These are phyloP conservation scores for Mollisia scopiformis DNA, from an alignment of 2,329 filamentous ascomycete species.

Conservation along the genomic window DNA sequence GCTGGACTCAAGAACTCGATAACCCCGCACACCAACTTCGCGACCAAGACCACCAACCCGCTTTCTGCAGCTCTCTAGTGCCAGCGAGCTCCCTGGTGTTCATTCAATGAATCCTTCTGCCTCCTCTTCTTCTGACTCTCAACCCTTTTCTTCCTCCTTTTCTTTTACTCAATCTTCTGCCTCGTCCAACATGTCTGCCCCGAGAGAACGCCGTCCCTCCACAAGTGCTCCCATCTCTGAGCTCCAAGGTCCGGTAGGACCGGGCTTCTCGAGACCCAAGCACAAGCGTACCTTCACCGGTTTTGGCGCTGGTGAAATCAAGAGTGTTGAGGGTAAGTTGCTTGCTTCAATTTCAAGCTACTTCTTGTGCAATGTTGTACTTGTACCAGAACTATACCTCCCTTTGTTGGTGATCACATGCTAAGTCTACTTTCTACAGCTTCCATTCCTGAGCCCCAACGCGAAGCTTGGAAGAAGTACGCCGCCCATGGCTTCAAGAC, in stretches of 20 bases:
- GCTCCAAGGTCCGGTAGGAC: conserved; percentile 83
- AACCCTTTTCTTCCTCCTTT: conserved; percentile 3
- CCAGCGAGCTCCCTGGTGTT: not conserved
- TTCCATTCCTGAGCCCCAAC: conserved; percentile 85
- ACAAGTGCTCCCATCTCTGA: conserved; percentile 83
- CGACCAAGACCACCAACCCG: conserved; percentile 4
- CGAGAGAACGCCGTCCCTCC: conserved; percentile 77
- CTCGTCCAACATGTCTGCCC: conserved; percentile 1
- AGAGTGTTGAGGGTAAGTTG: conserved; percentile 79
- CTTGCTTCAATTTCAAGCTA: not conserved
- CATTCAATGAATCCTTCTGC: no score
- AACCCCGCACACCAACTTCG: conserved; percentile 12
- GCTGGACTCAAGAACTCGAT: conserved; percentile 2
- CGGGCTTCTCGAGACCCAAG: conserved; percentile 86
- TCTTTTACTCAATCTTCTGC: conserved; percentile 1
- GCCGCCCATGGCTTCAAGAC: conserved; percentile 70
- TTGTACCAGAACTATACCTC: not conserved
- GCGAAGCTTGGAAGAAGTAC: conserved; percentile 74
- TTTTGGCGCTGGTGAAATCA: conserved; percentile 89
- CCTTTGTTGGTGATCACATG: not conserved
- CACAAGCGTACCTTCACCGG: conserved; percentile 97
- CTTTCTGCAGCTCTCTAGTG: not conserved
- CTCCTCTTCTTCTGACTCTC: not conserved
- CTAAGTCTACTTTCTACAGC: conserved; percentile 43
- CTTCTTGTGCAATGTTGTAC: not conserved